phyloP scores from a whole-genome alignment of 129 eudicot genomes.

The Oenanthe sinensis region DNA sequence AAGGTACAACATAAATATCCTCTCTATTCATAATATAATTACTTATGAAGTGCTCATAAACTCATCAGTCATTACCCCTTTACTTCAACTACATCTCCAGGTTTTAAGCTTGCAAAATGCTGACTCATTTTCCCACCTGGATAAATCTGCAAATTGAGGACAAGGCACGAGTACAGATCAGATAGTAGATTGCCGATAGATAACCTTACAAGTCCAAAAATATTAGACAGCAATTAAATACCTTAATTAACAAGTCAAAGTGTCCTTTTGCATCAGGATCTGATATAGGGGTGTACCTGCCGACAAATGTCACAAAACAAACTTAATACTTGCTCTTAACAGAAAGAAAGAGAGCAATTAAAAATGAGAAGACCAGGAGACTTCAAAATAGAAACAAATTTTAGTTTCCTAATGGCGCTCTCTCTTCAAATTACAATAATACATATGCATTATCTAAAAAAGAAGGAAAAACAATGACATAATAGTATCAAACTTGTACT shows the following conservation, averaged over 20 bases:
- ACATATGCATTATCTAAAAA: background rate
- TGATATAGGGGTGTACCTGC: constrained; percentile 95
- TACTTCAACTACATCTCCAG: constrained; percentile 94
- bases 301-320: constrained; percentile 19
- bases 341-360: background rate
- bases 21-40: background rate
- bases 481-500: background rate
- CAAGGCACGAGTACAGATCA: background rate
- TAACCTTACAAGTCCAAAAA: background rate
- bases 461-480: background rate
- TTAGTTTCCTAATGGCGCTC: background rate
- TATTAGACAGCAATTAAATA: constrained; percentile 7
- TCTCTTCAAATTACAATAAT: background rate
- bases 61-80: constrained; percentile 58
- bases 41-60: background rate
- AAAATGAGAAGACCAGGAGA: background rate
- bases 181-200: background rate
- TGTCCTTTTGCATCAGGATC: constrained; percentile 86
- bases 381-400: background rate
- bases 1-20: background rate
- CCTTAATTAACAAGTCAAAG: constrained; percentile 96
- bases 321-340: constrained; percentile 2
- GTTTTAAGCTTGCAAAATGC: constrained; percentile 87
- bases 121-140: constrained; percentile 99
- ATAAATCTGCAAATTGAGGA: constrained; percentile 51